Evolutionary conservation across 768 basidiomycete genomes (phyloP).

Genomic region (Filobasidium wieringae): DNA sequence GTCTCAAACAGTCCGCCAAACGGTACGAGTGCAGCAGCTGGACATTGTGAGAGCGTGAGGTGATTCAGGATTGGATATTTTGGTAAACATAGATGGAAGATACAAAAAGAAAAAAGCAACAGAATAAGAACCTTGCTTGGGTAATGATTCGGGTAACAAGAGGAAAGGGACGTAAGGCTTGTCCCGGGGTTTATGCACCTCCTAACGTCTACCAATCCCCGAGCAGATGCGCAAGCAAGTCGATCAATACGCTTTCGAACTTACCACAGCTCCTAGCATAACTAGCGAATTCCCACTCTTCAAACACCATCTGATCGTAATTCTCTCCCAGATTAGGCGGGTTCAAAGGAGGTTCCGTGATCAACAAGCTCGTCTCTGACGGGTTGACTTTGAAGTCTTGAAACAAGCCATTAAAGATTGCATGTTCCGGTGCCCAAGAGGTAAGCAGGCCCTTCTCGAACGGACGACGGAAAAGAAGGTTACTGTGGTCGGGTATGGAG

Average conservation of each 20-base stretch:
- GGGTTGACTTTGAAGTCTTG: constrained; percentile 51
- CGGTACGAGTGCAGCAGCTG: constrained; percentile 70
- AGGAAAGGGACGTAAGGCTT: no score
- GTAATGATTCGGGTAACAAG: no score
- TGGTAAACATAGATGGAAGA: not conserved
- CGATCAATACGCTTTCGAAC: constrained; percentile 32
- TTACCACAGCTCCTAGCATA: constrained; percentile 71
- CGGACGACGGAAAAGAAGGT: not conserved
- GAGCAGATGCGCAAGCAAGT: no score
- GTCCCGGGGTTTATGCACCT: no score
- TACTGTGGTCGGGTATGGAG: not conserved
- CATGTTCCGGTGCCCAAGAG: constrained; percentile 92
- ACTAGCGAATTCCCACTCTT: constrained; percentile 85
- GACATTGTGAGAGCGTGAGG: not conserved
- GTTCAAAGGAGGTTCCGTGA: constrained; percentile 93
- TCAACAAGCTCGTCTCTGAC: constrained; percentile 57
- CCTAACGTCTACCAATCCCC: no score
- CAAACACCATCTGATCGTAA: constrained; percentile 90
- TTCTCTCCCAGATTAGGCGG: constrained; percentile 80
- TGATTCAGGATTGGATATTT: not conserved
- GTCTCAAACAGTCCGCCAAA: constrained; percentile 57
- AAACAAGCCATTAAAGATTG: constrained; percentile 84
- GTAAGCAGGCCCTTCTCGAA: constrained; percentile 66
- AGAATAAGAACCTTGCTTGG: no score
- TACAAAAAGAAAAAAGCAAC: not conserved